phyloP scores from a whole-genome alignment of 441 rosid genomes.

The Breynia disticha region DNA sequence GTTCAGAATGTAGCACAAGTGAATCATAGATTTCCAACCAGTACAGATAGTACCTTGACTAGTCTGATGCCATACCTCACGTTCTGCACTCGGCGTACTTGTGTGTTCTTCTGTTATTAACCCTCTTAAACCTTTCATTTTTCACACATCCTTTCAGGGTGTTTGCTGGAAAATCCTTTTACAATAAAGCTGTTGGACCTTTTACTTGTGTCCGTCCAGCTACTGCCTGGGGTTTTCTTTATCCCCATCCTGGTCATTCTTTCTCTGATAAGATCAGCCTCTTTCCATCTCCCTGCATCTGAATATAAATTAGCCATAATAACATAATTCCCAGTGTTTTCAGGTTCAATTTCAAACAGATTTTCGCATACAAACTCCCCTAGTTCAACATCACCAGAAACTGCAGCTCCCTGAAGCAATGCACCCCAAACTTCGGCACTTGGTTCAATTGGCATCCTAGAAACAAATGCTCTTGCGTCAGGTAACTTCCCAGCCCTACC shows the following conservation, averaged over 20 bases:
- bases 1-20: too few relatives aligned
- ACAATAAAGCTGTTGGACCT: constrained; percentile 38
- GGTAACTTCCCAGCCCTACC: constrained; percentile 65
- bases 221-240: constrained; percentile 64
- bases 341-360: constrained; percentile 66
- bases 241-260: constrained; percentile 45
- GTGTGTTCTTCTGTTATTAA: constrained; percentile 36
- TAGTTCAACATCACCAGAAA: constrained; percentile 56
- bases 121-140: constrained; percentile 35
- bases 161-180: constrained; percentile 31
- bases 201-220: constrained; percentile 54
- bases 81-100: constrained; percentile 6
- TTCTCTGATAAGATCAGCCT: constrained; percentile 57
- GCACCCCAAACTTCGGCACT: constrained; percentile 79
- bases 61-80: too few relatives aligned
- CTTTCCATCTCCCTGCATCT: constrained; percentile 74
- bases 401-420: constrained; percentile 67
- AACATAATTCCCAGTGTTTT: constrained; percentile 59
- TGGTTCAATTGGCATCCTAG: constrained; percentile 59
- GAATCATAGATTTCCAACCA: too few relatives aligned
- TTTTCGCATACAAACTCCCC: constrained; percentile 46
- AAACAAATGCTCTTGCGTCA: constrained; percentile 60
- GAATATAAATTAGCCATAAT: constrained; percentile 75
- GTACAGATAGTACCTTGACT: too few relatives aligned
- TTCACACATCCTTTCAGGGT: constrained; percentile 25